Base-by-base conservation (phyloP, 78 protist species). In the Dictyostelium purpureum region DNA sequence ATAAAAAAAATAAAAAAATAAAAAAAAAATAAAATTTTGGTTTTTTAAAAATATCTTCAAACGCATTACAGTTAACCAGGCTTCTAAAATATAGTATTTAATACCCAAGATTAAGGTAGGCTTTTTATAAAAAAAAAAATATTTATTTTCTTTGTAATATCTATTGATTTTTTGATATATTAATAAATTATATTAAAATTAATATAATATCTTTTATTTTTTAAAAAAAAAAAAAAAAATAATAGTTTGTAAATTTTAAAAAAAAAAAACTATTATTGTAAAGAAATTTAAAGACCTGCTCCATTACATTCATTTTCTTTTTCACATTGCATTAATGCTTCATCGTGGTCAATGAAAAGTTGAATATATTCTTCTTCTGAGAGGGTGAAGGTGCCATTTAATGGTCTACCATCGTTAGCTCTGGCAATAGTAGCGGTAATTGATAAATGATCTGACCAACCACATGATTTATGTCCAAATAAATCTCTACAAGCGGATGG, bases 341-440 rank as follows among this genome's bases (percentile, higher is more conserved):
- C 11, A 49, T 49, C 11, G 54, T 49, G 11, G 54, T 49, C 7
- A 49, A 49, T 49, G 11, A 7, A 49, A 49, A 49, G 11, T 49
- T 14, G 54, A 49, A 49, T n/a, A n/a, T n/a, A n/a, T n/a, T n/a
- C 88, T 19, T 28, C 59, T 7, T 79, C 76, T 2, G 88, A 65
- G 57, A 79, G 76, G 33, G 61, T 79, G 75, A 79, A 79, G 61
- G 88, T 74, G 49, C 88, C 88, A n/a, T n/a, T n/a, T 19, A 79
- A 5, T 59, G 88, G 88, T 47, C 88, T 38, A 52, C 47, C 28
- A 65, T 79, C 88, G 0, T 24, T 12, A 33, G 75, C 61, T 45
- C 35, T 4, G 21, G 88, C 49, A 31, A 79, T 16, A 2, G 31
- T 19, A 35, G 88, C 88, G 28, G 88, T 79, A 28, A 79, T 65